phyloP scores from a whole-genome alignment of 768 basidiomycete genomes.

The Boletus edulis region DNA sequence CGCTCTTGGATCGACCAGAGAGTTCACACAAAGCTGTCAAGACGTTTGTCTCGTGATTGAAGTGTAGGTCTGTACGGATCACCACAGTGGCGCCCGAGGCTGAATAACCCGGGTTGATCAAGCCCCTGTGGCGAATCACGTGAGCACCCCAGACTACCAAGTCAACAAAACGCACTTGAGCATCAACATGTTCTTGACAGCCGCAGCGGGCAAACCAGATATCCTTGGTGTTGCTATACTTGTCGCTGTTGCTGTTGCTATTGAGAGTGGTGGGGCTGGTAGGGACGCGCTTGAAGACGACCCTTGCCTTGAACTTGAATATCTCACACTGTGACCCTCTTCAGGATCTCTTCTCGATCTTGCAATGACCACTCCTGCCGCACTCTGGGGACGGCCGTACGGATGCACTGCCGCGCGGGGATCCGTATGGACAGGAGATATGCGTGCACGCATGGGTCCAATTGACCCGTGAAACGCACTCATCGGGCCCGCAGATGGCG shows the following conservation, averaged over 20 bases:
- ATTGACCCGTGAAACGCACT: constrained; percentile 10
- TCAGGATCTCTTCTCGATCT: constrained; percentile 31
- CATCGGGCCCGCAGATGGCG: constrained; percentile 27
- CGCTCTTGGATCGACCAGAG: constrained; percentile 59
- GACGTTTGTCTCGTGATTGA: constrained; percentile 47
- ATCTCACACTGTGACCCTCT: constrained; percentile 30
- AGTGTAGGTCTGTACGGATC: constrained; percentile 63
- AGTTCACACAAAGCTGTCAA: constrained; percentile 65
- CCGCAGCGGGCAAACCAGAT: background rate
- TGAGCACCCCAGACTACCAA: constrained; percentile 7
- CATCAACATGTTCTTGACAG: constrained; percentile 11
- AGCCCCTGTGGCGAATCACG: constrained; percentile 13
- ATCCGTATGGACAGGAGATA: constrained; percentile 25
- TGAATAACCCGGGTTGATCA: constrained; percentile 27
- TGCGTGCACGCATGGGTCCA: constrained; percentile 28
- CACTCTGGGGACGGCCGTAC: constrained; percentile 31
- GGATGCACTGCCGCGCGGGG: constrained; percentile 24
- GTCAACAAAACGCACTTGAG: constrained; percentile 22
- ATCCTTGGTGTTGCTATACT: background rate
- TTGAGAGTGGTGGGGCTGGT: constrained; percentile 8
- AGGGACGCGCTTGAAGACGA: constrained; percentile 8
- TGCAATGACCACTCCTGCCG: constrained; percentile 18
- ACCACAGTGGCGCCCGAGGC: constrained; percentile 30
- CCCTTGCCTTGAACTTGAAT: constrained; percentile 11
- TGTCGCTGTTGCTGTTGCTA: background rate